Evolutionary conservation across 1,284 basidiomycete species (phyloP).

Genomic region (Cronartium quercuum): DNA sequence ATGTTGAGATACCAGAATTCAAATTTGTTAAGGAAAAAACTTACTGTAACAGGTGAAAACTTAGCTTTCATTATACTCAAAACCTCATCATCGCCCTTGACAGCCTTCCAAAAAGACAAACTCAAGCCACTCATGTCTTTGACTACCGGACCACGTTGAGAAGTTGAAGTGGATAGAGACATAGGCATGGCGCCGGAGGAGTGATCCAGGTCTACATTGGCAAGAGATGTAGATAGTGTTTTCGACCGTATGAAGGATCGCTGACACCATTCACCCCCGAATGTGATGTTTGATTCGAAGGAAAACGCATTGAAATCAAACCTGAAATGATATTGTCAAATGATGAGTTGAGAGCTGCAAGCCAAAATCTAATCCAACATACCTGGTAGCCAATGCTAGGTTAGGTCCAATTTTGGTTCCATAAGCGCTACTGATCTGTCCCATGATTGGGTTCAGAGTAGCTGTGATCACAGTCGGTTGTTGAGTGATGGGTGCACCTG

Average conservation of each 20-base stretch:
- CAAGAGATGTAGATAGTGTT: too few relatives aligned
- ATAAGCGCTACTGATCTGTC: constrained; percentile 85
- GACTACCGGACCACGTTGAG: not conserved
- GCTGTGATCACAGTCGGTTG: constrained; percentile 89
- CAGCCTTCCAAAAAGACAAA: constrained; percentile 21
- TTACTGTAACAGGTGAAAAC: constrained; percentile 22
- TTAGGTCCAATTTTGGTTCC: constrained; percentile 78
- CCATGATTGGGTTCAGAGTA: constrained; percentile 92
- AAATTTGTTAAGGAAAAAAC: not conserved
- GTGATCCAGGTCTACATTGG: too few relatives aligned
- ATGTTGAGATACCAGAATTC: not conserved
- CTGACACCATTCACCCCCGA: constrained; percentile 55
- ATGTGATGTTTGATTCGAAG: constrained; percentile 89
- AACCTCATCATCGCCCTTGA: constrained; percentile 4
- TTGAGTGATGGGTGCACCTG: constrained; percentile 56
- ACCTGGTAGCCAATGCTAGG: constrained; percentile 74
- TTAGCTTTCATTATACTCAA: constrained; percentile 19
- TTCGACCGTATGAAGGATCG: not conserved
- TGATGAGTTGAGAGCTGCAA: not conserved
- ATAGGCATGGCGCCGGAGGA: too few relatives aligned
- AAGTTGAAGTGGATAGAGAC: too few relatives aligned
- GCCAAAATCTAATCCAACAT: not conserved
- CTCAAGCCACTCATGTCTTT: constrained; percentile 6
- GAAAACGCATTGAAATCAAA: constrained; percentile 97
- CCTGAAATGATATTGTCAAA: not conserved